Conservation (phyloP, 192 early-diverging fungal genomes). For the Backusella macrospora region DNA sequence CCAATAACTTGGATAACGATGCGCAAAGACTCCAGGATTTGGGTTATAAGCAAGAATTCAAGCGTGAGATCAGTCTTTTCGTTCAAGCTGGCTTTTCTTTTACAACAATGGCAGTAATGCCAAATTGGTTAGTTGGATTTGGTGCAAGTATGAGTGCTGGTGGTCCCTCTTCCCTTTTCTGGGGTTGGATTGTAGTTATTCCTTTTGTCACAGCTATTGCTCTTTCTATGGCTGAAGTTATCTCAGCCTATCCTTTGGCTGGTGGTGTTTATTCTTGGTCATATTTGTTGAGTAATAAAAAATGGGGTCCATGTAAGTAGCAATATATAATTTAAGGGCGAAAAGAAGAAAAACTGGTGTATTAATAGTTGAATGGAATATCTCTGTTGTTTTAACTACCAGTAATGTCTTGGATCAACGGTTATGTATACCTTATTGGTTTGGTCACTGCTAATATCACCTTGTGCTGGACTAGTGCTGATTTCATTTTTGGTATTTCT, state of each 20-base stretch:
- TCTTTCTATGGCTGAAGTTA: constrained; percentile 51
- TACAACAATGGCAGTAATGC: constrained; percentile 48
- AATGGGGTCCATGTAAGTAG: constrained; percentile 32
- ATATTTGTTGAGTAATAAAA: constrained; percentile 11
- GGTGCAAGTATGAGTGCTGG: constrained; percentile 48
- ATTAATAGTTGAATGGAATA: neutral
- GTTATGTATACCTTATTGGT: constrained; percentile 27
- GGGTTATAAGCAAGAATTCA: constrained; percentile 55
- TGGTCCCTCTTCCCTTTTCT: constrained; percentile 50
- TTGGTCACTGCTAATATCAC: constrained; percentile 31
- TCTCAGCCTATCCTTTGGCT: constrained; percentile 39
- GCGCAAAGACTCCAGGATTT: constrained; percentile 47
- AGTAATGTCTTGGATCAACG: constrained; percentile 37
- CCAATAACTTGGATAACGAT: constrained; percentile 28
- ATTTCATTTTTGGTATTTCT: constrained; percentile 45
- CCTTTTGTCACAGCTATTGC: constrained; percentile 47
- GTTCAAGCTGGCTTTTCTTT: constrained; percentile 49
- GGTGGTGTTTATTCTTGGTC: constrained; percentile 41
- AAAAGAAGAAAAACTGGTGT: neutral
- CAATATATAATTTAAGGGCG: neutral
- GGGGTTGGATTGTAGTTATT: constrained; percentile 51
- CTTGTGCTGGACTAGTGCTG: constrained; percentile 39
- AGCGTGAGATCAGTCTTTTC: constrained; percentile 46
- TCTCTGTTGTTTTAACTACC: neutral
- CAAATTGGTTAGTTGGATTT: constrained; percentile 45